Evolutionary conservation across 805 yeast species (phyloP).

Genomic region (Zygotorulaspora sp.): DNA sequence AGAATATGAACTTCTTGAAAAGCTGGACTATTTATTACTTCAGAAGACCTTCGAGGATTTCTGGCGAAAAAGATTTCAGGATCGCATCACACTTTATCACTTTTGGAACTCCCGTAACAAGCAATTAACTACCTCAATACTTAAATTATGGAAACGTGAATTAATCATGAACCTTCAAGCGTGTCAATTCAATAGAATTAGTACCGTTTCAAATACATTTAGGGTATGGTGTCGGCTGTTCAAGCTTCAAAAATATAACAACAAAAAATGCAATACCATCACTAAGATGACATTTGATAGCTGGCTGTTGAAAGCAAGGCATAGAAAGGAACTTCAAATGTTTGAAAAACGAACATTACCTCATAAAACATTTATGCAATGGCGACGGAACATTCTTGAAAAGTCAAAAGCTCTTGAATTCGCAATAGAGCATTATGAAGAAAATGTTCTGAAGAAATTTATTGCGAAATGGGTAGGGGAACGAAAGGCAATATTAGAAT

Average conservation of each 20-base stretch:
- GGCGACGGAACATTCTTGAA: conserved; percentile 5
- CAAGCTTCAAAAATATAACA: background rate
- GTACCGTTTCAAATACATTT: background rate
- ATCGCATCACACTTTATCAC: conserved; percentile 14
- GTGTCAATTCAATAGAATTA: conserved; percentile 1
- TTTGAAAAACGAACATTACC: background rate
- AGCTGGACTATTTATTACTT: conserved; percentile 8
- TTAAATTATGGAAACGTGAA: conserved; percentile 11
- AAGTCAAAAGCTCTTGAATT: background rate
- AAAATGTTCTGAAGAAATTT: background rate
- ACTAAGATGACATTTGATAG: background rate
- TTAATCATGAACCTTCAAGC: conserved; percentile 10
- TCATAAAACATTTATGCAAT: conserved; percentile 1
- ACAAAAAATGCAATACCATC: background rate
- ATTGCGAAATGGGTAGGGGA: conserved; percentile 5
- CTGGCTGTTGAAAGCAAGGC: conserved; percentile 3
- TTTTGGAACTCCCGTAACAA: conserved; percentile 10
- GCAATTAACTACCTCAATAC: conserved; percentile 3
- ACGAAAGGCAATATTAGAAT: conserved; percentile 2
- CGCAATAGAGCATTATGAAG: conserved; percentile 3
- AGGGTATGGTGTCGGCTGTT: conserved; percentile 7
- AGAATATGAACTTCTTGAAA: conserved; percentile 10
- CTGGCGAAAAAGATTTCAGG: conserved; percentile 24
- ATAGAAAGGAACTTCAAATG: background rate
- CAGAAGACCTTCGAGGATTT: conserved; percentile 15